Evolutionary conservation across 2,329 filamentous ascomycete species (phyloP).

Genomic region (Penicillium hordei): DNA sequence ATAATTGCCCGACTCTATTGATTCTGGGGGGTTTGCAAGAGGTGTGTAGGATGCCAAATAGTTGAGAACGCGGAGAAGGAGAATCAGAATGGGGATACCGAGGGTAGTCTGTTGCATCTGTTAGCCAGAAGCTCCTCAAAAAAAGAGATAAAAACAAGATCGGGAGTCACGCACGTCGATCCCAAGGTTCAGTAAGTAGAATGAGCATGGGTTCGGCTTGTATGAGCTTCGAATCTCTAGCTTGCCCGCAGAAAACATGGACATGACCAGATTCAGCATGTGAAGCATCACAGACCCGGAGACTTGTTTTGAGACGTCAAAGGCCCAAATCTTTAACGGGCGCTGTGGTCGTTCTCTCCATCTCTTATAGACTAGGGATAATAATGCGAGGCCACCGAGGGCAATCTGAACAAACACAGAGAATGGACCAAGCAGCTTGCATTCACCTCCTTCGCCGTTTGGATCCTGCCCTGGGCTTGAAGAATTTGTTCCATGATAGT

Average conservation of each 20-base stretch:
- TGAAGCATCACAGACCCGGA: slow-evolving; percentile 90
- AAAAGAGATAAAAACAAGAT: not conserved
- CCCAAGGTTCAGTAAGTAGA: slow-evolving; percentile 88
- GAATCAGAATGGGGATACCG: slow-evolving; percentile 90
- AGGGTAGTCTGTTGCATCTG: slow-evolving; percentile 71
- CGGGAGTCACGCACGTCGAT: slow-evolving; percentile 74
- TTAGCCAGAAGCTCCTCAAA: slow-evolving; percentile 7
- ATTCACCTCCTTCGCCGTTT: slow-evolving; percentile 67
- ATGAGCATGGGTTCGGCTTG: slow-evolving; percentile 89
- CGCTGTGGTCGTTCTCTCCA: slow-evolving; percentile 89
- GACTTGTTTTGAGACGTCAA: slow-evolving; percentile 96
- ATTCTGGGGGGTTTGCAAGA: slow-evolving; percentile 77
- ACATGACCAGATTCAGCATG: slow-evolving; percentile 91
- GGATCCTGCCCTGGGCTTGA: slow-evolving; percentile 27
- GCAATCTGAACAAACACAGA: slow-evolving; percentile 86
- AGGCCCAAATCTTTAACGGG: slow-evolving; percentile 95
- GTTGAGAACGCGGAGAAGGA: slow-evolving; percentile 79
- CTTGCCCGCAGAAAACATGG: slow-evolving; percentile 86
- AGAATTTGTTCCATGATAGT: slow-evolving; percentile 18
- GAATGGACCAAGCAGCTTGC: slow-evolving; percentile 83
- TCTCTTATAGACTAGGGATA: slow-evolving; percentile 88
- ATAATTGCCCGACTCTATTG: slow-evolving; percentile 91
- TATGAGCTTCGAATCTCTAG: slow-evolving; percentile 58
- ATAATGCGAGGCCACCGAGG: slow-evolving; percentile 76
- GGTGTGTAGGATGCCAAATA: slow-evolving; percentile 70